A percentile compares a stretch with the other conserved stretches of the same genome.
phyloP scores from a whole-genome alignment of 345 rosid genomes.

The Hibiscus tridactylites region DNA sequence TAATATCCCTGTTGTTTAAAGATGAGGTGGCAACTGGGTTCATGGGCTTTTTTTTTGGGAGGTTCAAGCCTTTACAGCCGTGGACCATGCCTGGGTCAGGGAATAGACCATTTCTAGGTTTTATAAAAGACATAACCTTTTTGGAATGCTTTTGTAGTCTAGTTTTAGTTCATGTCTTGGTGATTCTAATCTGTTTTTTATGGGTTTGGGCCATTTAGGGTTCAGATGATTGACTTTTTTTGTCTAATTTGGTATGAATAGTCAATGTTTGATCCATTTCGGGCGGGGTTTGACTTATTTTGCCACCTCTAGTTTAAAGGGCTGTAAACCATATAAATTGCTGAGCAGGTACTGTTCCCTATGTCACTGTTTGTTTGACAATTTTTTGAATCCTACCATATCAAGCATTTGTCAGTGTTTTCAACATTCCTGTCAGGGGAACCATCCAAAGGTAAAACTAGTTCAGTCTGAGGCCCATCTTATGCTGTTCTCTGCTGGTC shows the following conservation, averaged over 20 bases:
- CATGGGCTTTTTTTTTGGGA: neutral
- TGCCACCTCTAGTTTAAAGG: neutral
- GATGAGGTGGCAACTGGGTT: neutral
- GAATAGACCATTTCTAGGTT: neutral
- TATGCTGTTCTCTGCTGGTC: too few species aligned
- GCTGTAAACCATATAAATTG: neutral
- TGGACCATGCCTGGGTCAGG: neutral
- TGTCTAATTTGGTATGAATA: neutral
- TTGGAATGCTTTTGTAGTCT: neutral
- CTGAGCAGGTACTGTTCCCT: neutral
- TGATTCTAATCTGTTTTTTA: too few species aligned
- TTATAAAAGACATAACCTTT: neutral
- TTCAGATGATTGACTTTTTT: neutral
- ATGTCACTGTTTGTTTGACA: neutral
- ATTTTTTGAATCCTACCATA: neutral
- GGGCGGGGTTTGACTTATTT: neutral
- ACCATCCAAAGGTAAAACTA: too few species aligned
- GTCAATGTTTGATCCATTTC: neutral
- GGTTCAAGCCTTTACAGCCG: neutral
- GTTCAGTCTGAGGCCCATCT: too few species aligned
- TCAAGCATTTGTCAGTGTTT: too few species aligned
- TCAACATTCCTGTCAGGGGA: too few species aligned
- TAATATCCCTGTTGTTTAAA: neutral
- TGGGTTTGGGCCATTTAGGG: too few species aligned
- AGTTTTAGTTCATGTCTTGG: neutral